phyloP scores from a whole-genome alignment of 2,329 filamentous ascomycete species.

The Cryphonectria naterciae region DNA sequence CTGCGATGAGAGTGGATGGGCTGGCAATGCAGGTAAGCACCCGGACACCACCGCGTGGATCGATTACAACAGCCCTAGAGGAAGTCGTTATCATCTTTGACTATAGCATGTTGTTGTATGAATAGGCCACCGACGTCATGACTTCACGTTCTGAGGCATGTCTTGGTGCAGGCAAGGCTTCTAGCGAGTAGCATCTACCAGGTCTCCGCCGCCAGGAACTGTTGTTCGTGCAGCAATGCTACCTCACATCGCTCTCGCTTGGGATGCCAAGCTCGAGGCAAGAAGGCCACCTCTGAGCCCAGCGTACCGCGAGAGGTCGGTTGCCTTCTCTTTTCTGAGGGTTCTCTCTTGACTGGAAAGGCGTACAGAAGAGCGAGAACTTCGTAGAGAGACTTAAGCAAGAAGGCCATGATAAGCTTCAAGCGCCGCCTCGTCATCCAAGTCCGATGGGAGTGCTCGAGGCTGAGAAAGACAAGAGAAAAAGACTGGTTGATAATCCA shows the following conservation, averaged over 20 bases:
- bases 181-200: neutral
- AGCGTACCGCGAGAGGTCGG: neutral
- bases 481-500: neutral
- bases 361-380: neutral
- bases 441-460: neutral
- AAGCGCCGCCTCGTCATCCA: neutral
- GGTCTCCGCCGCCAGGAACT: neutral
- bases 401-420: neutral
- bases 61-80: neutral
- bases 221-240: slow-evolving; percentile 5
- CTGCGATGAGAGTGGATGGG: neutral
- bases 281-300: neutral
- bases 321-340: neutral
- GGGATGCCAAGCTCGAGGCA: neutral
- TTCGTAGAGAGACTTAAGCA: neutral
- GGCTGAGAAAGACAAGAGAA: neutral
- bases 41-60: neutral
- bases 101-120: neutral
- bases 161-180: neutral
- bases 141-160: no score
- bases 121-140: slow-evolving; percentile 1
- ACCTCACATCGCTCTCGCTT: neutral
- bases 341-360: neutral
- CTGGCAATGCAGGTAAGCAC: neutral
- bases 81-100: neutral